phyloP scores from a whole-genome alignment of 352 stramenopile genomes.

The Phytopythium aichiense region DNA sequence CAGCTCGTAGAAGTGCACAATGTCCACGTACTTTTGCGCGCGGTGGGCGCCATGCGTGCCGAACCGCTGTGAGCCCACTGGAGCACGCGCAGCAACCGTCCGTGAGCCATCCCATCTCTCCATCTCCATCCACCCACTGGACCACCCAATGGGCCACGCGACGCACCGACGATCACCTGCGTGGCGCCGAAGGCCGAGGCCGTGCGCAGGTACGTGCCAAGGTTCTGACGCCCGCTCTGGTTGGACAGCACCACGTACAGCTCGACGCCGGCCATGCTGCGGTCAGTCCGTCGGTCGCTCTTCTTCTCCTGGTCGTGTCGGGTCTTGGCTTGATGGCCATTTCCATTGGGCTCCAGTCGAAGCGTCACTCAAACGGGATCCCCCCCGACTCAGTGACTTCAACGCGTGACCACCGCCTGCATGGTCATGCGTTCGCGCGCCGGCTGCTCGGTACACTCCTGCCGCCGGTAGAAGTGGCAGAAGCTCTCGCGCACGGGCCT shows the following conservation, averaged over 20 bases:
- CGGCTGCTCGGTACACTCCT: slow-evolving; percentile 42
- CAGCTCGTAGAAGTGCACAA: slow-evolving; percentile 72
- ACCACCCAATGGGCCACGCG: background rate
- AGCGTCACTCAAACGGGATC: background rate
- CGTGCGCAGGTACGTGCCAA: slow-evolving; percentile 75
- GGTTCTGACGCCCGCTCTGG: slow-evolving; percentile 63
- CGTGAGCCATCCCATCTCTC: background rate
- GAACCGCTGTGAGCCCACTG: slow-evolving; percentile 75
- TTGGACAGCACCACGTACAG: slow-evolving; percentile 79
- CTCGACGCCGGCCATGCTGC: slow-evolving; percentile 17
- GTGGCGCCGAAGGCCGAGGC: slow-evolving; percentile 66
- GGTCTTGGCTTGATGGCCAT: background rate
- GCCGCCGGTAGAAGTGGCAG: slow-evolving; percentile 58
- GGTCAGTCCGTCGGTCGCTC: slow-evolving; percentile 3
- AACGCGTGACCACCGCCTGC: slow-evolving; percentile 12
- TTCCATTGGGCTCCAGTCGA: background rate
- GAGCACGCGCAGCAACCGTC: background rate
- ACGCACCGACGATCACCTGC: slow-evolving; percentile 71
- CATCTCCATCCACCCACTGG: too few relatives aligned
- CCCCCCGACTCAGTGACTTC: background rate
- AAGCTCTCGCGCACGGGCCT: slow-evolving; percentile 45
- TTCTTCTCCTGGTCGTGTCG: background rate
- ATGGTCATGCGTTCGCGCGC: slow-evolving; percentile 26
- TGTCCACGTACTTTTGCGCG: slow-evolving; percentile 77
- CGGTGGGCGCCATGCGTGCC: slow-evolving; percentile 72